phyloP scores from a whole-genome alignment of 306 rosid species.

The Cucurbita argyrosperma region DNA sequence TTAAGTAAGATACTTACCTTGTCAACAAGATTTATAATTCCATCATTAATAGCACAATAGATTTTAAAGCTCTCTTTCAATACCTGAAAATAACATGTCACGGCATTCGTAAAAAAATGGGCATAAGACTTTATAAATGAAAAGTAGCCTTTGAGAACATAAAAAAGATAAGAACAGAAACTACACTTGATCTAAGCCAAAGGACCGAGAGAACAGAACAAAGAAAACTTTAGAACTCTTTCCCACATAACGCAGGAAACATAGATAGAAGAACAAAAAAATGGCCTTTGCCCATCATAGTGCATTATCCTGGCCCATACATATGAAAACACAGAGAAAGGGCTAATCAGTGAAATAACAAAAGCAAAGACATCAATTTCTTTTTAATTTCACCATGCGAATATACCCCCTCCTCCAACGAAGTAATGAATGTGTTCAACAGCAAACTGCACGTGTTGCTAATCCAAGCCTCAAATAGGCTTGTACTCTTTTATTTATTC shows the following conservation, averaged over 20 bases:
- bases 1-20: conserved; percentile 38
- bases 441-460: neutral
- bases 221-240: neutral
- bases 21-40: conserved; percentile 95
- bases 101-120: neutral
- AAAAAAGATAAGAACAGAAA: neutral
- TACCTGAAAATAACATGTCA: conserved; percentile 42
- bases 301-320: neutral
- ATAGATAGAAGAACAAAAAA: neutral
- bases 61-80: conserved; percentile 96
- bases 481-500: too few species aligned
- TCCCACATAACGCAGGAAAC: neutral
- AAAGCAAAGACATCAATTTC: neutral
- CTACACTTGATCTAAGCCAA: neutral
- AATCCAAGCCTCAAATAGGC: neutral
- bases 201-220: neutral
- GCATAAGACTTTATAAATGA: neutral
- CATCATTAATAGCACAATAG: conserved; percentile 81
- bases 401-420: neutral
- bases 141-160: neutral
- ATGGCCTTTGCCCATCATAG: neutral
- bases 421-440: neutral
- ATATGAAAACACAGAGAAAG: neutral
- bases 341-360: neutral
- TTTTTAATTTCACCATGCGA: neutral